These are phyloP conservation scores for Trichophaea hybrida DNA, from an alignment of 2,329 filamentous ascomycete genomes.

Conservation along the genomic window DNA sequence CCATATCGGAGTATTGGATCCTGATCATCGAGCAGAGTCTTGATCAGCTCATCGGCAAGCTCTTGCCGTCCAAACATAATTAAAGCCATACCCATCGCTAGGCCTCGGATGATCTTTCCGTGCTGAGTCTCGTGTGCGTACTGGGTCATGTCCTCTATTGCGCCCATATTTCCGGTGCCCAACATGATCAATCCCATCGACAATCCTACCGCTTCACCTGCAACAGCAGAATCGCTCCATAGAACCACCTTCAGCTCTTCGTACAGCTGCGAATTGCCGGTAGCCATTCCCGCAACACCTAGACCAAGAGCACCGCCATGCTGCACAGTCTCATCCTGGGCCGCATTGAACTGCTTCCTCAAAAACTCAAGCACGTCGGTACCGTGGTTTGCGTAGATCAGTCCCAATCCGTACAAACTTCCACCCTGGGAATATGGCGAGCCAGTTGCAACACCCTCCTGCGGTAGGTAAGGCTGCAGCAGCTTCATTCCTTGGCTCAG, in stretches of 20 bases:
- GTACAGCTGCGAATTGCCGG: slow-evolving; percentile 77
- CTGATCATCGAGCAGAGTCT: slow-evolving; percentile 80
- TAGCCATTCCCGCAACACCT: slow-evolving; percentile 95
- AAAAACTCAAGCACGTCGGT: slow-evolving; percentile 75
- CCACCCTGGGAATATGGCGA: slow-evolving; percentile 94
- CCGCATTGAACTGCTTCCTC: slow-evolving; percentile 49
- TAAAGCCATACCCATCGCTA: slow-evolving; percentile 89
- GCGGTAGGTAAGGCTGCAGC: slow-evolving; percentile 83
- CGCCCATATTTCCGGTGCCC: slow-evolving; percentile 88
- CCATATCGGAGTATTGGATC: slow-evolving; percentile 90
- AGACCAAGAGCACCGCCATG: slow-evolving; percentile 90
- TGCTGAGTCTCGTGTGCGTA: slow-evolving; percentile 97
- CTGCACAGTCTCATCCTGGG: slow-evolving; percentile 81
- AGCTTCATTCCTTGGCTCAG: slow-evolving; percentile 85
- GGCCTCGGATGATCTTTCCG: slow-evolving; percentile 94
- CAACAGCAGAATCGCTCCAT: slow-evolving; percentile 87
- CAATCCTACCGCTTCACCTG: slow-evolving; percentile 89
- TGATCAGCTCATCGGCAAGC: slow-evolving; percentile 84
- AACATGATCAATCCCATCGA: slow-evolving; percentile 98
- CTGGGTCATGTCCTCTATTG: slow-evolving; percentile 89
- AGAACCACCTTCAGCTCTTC: slow-evolving; percentile 80
- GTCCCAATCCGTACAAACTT: slow-evolving; percentile 82
- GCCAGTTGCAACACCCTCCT: slow-evolving; percentile 58
- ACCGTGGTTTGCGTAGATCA: slow-evolving; percentile 96
- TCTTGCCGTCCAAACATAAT: slow-evolving; percentile 98